A percentile compares a stretch with the other conserved stretches of the same genome.
Evolutionary conservation across 768 basidiomycete genomes (phyloP).

Genomic region (Termitomyces eurrhizus): DNA sequence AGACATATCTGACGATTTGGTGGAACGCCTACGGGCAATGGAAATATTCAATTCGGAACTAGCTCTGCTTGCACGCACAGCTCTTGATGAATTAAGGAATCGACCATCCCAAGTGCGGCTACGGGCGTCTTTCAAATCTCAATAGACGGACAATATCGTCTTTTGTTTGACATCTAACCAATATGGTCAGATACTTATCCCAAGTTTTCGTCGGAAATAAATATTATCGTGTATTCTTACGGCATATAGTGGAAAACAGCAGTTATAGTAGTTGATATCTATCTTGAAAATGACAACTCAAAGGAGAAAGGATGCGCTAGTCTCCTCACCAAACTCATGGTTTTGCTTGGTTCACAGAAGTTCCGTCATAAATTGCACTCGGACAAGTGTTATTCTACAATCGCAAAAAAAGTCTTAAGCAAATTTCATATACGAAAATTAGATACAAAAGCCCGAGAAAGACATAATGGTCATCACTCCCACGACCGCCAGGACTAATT

Average conservation of each 20-base stretch:
- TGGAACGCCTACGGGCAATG: slow-evolving; percentile 2
- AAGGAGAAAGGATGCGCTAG: too few relatives aligned
- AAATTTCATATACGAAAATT: not conserved
- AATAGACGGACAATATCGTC: not conserved
- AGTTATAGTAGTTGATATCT: not conserved
- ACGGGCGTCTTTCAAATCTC: not conserved
- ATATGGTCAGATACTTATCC: not conserved
- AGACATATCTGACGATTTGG: not conserved
- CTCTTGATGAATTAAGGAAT: slow-evolving; percentile 6
- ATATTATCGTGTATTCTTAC: not conserved
- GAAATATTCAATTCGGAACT: slow-evolving; percentile 11
- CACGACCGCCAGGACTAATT: not conserved
- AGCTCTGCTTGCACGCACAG: not conserved
- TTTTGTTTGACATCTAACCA: not conserved
- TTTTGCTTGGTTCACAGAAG: not conserved
- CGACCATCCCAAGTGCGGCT: slow-evolving; percentile 7
- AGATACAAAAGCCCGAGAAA: not conserved
- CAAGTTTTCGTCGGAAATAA: not conserved
- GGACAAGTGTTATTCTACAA: not conserved
- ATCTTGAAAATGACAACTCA: too few relatives aligned
- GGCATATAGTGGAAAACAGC: not conserved
- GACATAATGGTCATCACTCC: not conserved
- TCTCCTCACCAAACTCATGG: too few relatives aligned
- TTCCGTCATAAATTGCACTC: not conserved
- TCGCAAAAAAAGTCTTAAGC: not conserved